Percentiles rank a stretch among this genome's conserved stretches.
Conservation (phyloP, 441 rosid species). For the Populus tomentosa region DNA sequence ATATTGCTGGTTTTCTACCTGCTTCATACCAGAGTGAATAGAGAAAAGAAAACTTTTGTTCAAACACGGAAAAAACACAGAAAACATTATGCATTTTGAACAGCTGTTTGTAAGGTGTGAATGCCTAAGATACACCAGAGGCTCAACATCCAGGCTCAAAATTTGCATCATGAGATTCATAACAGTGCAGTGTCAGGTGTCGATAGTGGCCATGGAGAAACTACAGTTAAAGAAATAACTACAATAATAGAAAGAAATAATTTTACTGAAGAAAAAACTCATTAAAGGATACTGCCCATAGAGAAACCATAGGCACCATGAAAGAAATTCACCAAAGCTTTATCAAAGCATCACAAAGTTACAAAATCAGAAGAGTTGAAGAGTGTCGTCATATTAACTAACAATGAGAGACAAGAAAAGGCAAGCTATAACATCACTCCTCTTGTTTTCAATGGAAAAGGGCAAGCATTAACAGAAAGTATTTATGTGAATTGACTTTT, state of each 20-base stretch:
- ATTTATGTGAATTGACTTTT: too few species aligned
- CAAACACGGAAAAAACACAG: background rate
- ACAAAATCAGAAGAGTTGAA: background rate
- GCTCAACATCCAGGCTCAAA: background rate
- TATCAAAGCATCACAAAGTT: background rate
- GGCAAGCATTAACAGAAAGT: background rate
- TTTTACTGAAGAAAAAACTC: background rate
- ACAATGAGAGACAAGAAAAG: background rate
- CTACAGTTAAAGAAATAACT: background rate
- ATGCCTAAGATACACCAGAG: background rate
- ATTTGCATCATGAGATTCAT: background rate
- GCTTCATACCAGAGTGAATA: background rate
- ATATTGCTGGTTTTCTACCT: background rate
- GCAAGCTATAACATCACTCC: background rate
- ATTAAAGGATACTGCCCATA: background rate
- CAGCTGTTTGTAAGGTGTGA: background rate
- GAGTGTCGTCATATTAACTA: background rate
- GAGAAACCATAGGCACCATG: background rate
- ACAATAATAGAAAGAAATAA: background rate
- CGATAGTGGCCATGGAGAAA: background rate
- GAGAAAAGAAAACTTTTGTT: background rate
- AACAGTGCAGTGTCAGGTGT: background rate
- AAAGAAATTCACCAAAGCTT: background rate
- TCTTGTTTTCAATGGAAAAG: too few species aligned
- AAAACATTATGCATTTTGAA: background rate